Evolutionary conservation across 2,329 filamentous ascomycete species (phyloP), one percentile per base, ranked within the genome.

Genomic region (Botrytis medusae): DNA sequence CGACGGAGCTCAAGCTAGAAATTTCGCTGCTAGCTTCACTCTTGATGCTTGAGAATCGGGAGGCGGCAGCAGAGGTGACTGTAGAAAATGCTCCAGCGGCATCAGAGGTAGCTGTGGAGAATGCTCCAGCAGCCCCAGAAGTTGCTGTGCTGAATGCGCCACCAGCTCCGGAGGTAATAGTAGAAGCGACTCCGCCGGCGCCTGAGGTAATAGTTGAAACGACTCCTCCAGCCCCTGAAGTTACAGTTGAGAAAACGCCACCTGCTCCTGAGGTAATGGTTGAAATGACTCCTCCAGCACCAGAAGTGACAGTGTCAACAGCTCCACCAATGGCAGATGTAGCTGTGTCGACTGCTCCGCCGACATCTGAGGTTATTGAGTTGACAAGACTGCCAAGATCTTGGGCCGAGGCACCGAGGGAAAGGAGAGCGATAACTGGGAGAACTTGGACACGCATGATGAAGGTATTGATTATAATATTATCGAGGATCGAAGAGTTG

Each of bases 361-460:
- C 71, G 7, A 71, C 20, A 63, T 73, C 72, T 32, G 65, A 71
- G 34, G 37, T 62, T 22, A 73, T 10, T 2, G 59, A 46, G 25
- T 46, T 44, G 59, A 57, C 29, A n/a, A 70, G 16, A n/a, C 46
- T 57, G 8, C 65, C 72, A 4, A 63, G 10, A 54, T 62, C 20
- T 42, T 72, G 44, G n/a, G 64, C 61, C 8, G 64, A 61, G 6
- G 29, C 60, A 29, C 54, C 60, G 37, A 70, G 16, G 25, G 65
- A 61, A 25, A 73, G 37, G 65, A 73, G 72, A 25, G 46, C 67
- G 59, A 73, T 42, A 22, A 63, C 34, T 32, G 65, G 72, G 32
- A 73, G 65, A 46, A 70, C 22, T 73, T 73, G 65, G 46, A 63
- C 62, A 70, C 65, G 72, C 72, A 73, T 73, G 37, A 42, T 59